These are phyloP conservation scores for Globisporangium echinulatum DNA, from an alignment of 352 stramenopile genomes.

Conservation along the genomic window DNA sequence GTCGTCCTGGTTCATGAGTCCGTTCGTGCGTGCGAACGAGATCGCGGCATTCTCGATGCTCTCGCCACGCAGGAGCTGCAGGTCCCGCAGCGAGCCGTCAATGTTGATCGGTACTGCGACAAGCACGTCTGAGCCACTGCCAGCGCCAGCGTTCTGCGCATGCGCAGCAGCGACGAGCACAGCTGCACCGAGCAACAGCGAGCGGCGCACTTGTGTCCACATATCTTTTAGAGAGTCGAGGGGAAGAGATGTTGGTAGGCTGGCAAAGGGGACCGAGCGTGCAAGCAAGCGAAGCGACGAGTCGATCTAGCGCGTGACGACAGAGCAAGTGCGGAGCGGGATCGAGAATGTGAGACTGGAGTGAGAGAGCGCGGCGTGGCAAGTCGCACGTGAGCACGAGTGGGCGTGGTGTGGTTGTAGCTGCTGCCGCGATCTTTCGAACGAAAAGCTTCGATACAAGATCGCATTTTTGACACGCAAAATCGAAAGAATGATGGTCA, in stretches of 20 bases:
- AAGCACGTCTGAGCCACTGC: slow-evolving; percentile 35
- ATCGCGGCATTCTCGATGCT: slow-evolving; percentile 53
- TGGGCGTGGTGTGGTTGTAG: background rate
- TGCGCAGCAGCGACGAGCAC: slow-evolving; percentile 8
- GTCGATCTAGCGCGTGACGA: background rate
- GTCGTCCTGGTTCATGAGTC: slow-evolving; percentile 48
- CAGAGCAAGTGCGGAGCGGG: too few species aligned
- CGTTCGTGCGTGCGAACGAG: slow-evolving; percentile 57
- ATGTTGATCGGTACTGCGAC: slow-evolving; percentile 61
- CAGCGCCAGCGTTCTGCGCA: slow-evolving; percentile 25
- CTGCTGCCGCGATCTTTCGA: slow-evolving; percentile 10
- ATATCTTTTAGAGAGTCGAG: slow-evolving; percentile 1
- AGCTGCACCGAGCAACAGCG: slow-evolving; percentile 20
- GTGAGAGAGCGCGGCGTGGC: background rate
- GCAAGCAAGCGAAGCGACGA: background rate
- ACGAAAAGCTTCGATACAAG: slow-evolving; percentile 18
- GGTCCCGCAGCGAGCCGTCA: slow-evolving; percentile 48
- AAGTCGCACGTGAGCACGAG: too few species aligned
- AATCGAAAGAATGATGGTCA: too few species aligned
- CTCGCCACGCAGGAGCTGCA: slow-evolving; percentile 66
- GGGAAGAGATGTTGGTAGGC: too few species aligned
- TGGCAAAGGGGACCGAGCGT: background rate
- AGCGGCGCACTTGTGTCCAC: slow-evolving; percentile 13
- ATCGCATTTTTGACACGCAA: background rate
- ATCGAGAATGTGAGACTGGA: background rate